Percentiles rank a stretch among this genome's conserved stretches.
Evolutionary conservation across 2,329 filamentous ascomycete species (phyloP).

Genomic region (Colletotrichum sp.): DNA sequence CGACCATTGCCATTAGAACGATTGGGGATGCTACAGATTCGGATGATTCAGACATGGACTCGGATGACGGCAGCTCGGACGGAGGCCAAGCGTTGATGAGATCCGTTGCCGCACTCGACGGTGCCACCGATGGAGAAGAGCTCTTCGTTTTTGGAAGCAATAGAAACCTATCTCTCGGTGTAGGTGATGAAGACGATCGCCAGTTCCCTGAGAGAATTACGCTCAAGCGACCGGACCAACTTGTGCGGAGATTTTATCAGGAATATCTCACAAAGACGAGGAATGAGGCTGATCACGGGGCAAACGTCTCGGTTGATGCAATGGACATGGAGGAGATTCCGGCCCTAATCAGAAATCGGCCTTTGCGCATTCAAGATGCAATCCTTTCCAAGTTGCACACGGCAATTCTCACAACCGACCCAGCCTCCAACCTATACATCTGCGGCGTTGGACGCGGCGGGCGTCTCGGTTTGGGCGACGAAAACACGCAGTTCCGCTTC

Average conservation of each 20-base stretch:
- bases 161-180: conserved; percentile 89
- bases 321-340: conserved; percentile 64
- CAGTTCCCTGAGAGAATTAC: conserved; percentile 88
- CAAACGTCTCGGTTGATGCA: conserved; percentile 10
- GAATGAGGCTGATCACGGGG: not conserved
- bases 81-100: conserved; percentile 12
- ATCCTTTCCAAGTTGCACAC: conserved; percentile 91
- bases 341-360: conserved; percentile 71
- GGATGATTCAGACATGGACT: conserved; percentile 55
- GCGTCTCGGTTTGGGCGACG: conserved; percentile 85
- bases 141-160: conserved; percentile 96
- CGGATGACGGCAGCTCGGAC: conserved; percentile 54
- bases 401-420: conserved; percentile 85
- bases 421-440: conserved; percentile 88
- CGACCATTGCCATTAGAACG: conserved; percentile 82
- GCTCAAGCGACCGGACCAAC: conserved; percentile 76
- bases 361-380: conserved; percentile 80
- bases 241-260: conserved; percentile 75
- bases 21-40: conserved; percentile 48
- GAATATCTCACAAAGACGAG: conserved; percentile 63
- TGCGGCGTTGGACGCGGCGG: conserved; percentile 93
- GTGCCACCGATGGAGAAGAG: conserved; percentile 69
- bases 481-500: conserved; percentile 88
- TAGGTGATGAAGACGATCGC: conserved; percentile 94
- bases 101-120: conserved; percentile 23